Conservation (phyloP, 371 early-diverging fungal genomes). For the Circinella umbellata region DNA sequence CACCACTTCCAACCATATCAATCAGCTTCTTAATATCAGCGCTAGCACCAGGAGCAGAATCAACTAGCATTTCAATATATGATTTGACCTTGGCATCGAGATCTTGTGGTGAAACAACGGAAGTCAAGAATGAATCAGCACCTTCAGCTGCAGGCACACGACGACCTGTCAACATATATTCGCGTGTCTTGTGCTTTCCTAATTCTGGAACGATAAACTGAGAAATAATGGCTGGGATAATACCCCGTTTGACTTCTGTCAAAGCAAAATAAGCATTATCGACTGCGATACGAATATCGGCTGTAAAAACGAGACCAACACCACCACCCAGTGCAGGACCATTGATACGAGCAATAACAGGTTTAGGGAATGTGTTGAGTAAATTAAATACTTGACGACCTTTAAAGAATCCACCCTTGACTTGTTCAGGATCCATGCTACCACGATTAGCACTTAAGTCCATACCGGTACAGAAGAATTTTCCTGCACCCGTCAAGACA, state of each 20-base stretch:
- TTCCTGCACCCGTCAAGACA: slow-evolving; percentile 71
- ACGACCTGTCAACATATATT: slow-evolving; percentile 71
- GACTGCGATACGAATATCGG: slow-evolving; percentile 64
- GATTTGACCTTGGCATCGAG: slow-evolving; percentile 48
- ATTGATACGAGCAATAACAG: slow-evolving; percentile 69
- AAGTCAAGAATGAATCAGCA: slow-evolving; percentile 43
- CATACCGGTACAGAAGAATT: slow-evolving; percentile 81
- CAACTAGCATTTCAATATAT: slow-evolving; percentile 51
- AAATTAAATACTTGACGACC: slow-evolving; percentile 44
- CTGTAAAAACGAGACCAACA: slow-evolving; percentile 68
- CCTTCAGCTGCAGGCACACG: slow-evolving; percentile 50
- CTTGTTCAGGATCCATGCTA: slow-evolving; percentile 29
- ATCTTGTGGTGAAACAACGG: slow-evolving; percentile 34
- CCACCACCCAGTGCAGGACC: slow-evolving; percentile 80
- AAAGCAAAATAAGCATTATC: slow-evolving; percentile 60
- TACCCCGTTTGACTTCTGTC: slow-evolving; percentile 71
- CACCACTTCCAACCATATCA: slow-evolving; percentile 44
- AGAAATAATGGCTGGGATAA: slow-evolving; percentile 76
- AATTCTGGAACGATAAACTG: slow-evolving; percentile 71
- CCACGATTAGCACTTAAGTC: slow-evolving; percentile 51
- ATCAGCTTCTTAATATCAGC: slow-evolving; percentile 57
- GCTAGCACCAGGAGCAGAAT: slow-evolving; percentile 65
- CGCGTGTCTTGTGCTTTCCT: slow-evolving; percentile 58
- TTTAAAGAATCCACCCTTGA: slow-evolving; percentile 36
- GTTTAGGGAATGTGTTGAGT: slow-evolving; percentile 60